These are phyloP conservation scores for Fusarium dimerum DNA, from an alignment of 2,329 filamentous ascomycete species.

Conservation along the genomic window DNA sequence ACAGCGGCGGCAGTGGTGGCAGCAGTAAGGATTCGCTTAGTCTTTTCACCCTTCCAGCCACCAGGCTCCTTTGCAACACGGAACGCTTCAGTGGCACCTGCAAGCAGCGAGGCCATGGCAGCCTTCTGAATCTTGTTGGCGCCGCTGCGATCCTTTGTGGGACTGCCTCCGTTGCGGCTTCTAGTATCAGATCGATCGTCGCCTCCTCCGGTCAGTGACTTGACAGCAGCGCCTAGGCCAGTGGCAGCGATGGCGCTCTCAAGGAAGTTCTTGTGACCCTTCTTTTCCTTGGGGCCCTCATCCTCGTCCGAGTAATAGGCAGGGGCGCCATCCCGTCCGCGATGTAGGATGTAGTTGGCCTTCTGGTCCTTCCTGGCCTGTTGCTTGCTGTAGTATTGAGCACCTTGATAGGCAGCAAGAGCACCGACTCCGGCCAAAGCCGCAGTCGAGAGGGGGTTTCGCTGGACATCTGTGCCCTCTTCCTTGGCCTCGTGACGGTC, in stretches of 20 bases:
- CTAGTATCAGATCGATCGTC: constrained; percentile 44
- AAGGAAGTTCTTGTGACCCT: constrained; percentile 65
- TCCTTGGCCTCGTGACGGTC: constrained; percentile 61
- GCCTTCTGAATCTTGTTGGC: constrained; percentile 75
- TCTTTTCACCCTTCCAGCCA: constrained; percentile 87
- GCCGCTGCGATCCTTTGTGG: constrained; percentile 49
- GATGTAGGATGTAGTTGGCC: constrained; percentile 54
- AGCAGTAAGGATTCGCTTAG: constrained; percentile 86
- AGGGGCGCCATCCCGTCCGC: constrained; percentile 54
- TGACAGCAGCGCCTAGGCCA: constrained; percentile 62
- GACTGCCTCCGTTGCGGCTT: constrained; percentile 49
- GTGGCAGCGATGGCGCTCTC: constrained; percentile 64
- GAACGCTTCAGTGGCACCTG: constrained; percentile 90
- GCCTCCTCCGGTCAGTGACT: constrained; percentile 51
- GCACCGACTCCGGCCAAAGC: constrained; percentile 66
- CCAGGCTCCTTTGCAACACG: constrained; percentile 86
- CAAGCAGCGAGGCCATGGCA: constrained; percentile 85
- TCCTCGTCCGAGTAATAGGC: constrained; percentile 62
- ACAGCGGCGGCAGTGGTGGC: constrained; percentile 84
- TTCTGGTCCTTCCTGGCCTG: constrained; percentile 58
- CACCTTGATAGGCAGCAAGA: constrained; percentile 63
- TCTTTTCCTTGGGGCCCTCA: constrained; percentile 53
- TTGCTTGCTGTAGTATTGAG: constrained; percentile 63
- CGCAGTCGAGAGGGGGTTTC: constrained; percentile 60
- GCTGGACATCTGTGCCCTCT: constrained; percentile 51